Evolutionary conservation across 1,284 basidiomycete species (phyloP).

Genomic region (Leccinum variabile): DNA sequence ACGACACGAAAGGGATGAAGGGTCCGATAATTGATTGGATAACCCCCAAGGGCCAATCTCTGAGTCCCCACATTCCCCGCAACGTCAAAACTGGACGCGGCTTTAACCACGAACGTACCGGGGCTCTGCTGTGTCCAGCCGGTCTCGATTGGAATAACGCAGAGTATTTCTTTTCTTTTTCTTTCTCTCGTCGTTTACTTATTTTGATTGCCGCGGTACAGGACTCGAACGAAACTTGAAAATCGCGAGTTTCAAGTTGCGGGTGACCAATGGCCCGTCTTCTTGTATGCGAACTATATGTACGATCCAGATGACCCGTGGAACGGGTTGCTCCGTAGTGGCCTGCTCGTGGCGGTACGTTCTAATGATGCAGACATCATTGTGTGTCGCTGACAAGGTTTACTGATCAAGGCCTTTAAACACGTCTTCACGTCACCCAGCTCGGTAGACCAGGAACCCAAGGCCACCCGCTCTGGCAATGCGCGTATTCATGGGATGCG

Average conservation of each 20-base stretch:
- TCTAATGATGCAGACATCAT: too few relatives aligned
- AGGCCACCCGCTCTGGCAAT: too few relatives aligned
- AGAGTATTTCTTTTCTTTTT: neutral
- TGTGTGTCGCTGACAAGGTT: too few relatives aligned
- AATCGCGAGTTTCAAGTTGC: too few relatives aligned
- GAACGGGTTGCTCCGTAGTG: neutral
- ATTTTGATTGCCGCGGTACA: neutral
- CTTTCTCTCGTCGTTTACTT: neutral
- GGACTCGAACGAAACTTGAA: too few relatives aligned
- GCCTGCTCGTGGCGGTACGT: too few relatives aligned
- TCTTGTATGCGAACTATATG: neutral
- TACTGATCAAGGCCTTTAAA: too few relatives aligned
- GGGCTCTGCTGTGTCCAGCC: neutral
- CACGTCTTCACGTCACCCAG: too few relatives aligned
- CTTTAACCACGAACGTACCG: neutral
- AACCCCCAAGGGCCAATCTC: neutral
- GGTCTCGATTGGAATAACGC: neutral
- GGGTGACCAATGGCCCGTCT: too few relatives aligned
- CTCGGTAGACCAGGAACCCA: too few relatives aligned
- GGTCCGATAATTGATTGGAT: neutral
- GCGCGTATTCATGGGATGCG: too few relatives aligned
- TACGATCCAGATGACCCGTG: neutral
- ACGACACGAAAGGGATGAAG: neutral
- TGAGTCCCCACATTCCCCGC: neutral
- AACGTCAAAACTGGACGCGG: neutral